These are phyloP conservation scores for Grifola frondosa DNA, from an alignment of 1,284 basidiomycete species.

Conservation along the genomic window DNA sequence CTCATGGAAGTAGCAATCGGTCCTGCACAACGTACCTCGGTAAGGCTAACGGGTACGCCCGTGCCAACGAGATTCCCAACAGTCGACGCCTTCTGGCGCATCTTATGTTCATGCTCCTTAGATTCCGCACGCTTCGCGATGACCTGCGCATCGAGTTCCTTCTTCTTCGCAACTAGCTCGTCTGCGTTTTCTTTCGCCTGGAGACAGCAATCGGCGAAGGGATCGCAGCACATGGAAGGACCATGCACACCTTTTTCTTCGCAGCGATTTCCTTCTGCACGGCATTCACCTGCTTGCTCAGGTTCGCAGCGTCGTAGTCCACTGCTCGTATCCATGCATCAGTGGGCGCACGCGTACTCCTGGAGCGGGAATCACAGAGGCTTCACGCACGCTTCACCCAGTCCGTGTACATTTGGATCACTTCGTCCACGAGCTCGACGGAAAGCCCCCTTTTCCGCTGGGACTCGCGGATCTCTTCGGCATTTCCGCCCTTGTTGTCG, in stretches of 20 bases:
- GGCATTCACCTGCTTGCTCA: constrained; percentile 84
- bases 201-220: not conserved
- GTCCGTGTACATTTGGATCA: constrained; percentile 88
- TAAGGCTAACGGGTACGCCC: constrained; percentile 81
- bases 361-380: not conserved
- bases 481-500: constrained; percentile 90
- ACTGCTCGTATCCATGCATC: no score
- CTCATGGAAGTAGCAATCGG: no score
- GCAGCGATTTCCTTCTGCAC: constrained; percentile 92
- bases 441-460: constrained; percentile 89
- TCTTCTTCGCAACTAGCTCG: constrained; percentile 82
- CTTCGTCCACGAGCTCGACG: constrained; percentile 91
- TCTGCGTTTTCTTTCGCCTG: constrained; percentile 91
- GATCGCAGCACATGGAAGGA: not conserved
- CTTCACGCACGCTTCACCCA: constrained; percentile 84
- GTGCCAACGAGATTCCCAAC: constrained; percentile 95
- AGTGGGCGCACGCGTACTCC: not conserved
- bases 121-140: constrained; percentile 73
- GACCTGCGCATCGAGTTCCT: constrained; percentile 77
- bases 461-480: constrained; percentile 90
- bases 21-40: constrained; percentile 82
- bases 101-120: constrained; percentile 74
- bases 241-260: constrained; percentile 79
- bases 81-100: constrained; percentile 78
- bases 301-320: constrained; percentile 80